phyloP scores from a whole-genome alignment of 176 grass and related monocot genomes.

The Oryza glaberrima region DNA sequence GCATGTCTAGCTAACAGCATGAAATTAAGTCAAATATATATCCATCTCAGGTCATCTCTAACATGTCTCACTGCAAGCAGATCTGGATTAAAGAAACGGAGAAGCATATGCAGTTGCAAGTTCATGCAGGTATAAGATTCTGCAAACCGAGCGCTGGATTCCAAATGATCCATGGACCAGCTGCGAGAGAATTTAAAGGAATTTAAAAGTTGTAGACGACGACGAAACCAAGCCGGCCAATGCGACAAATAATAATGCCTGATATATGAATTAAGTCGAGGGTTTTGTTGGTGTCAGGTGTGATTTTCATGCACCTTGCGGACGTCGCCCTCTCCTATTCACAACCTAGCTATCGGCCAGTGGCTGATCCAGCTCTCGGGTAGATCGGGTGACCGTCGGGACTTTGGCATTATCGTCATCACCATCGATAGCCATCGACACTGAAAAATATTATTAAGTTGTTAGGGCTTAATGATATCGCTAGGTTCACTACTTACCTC shows the following conservation, averaged over 20 bases:
- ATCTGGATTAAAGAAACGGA: neutral
- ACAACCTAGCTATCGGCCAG: no score
- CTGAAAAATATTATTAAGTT: no score
- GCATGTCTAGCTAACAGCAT: neutral
- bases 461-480: no score
- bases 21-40: neutral
- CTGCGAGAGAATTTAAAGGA: neutral
- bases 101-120: neutral
- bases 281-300: neutral
- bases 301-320: no score
- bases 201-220: neutral
- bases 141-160: neutral
- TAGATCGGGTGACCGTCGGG: no score
- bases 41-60: neutral
- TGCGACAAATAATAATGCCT: neutral
- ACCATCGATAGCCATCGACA: no score
- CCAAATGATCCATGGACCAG: neutral
- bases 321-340: no score
- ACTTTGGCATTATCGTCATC: no score
- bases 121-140: neutral
- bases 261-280: neutral
- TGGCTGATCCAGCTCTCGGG: no score
- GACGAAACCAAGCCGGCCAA: neutral
- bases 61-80: neutral
- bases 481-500: no score